Conservation (phyloP, 2,329 filamentous ascomycete genomes). For the Pseudocercospora pini-densiflorae region DNA sequence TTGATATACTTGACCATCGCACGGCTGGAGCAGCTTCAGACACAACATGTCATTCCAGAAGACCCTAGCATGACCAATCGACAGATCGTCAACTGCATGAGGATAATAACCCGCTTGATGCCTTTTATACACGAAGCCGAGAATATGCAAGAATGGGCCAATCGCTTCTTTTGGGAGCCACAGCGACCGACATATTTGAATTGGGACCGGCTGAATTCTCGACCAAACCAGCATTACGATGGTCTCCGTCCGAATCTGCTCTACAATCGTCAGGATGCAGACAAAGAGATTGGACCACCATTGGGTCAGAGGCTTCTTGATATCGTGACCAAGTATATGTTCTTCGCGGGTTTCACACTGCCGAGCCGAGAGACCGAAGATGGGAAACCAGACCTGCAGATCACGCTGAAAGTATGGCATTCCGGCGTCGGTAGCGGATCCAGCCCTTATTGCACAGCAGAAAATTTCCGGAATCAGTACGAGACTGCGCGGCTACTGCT, state of each 20-base stretch:
- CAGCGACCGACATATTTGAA: conserved; percentile 31
- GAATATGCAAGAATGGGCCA: conserved; percentile 80
- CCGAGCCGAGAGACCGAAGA: conserved; percentile 51
- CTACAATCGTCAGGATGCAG: conserved; percentile 48
- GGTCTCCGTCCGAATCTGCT: conserved; percentile 53
- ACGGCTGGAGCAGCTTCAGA: conserved; percentile 32
- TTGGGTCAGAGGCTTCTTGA: conserved; percentile 93
- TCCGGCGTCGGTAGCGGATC: conserved; percentile 96
- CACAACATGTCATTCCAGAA: conserved; percentile 28
- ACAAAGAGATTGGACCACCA: conserved; percentile 76
- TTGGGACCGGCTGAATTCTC: conserved; percentile 34
- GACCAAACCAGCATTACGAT: conserved; percentile 40
- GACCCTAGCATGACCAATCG: conserved; percentile 82
- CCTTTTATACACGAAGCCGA: conserved; percentile 94
- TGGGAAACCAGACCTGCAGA: conserved; percentile 52
- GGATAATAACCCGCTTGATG: conserved; percentile 84
- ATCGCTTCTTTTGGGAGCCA: conserved; percentile 83
- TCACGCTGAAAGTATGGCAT: conserved; percentile 96
- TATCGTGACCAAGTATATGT: conserved; percentile 83
- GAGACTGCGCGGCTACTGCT: conserved; percentile 87
- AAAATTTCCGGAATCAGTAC: conserved; percentile 89
- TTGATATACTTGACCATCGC: conserved; percentile 39
- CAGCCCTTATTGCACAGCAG: conserved; percentile 83
- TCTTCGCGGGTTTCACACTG: conserved; percentile 88
- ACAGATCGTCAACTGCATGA: conserved; percentile 93